Base-by-base conservation (phyloP, 768 basidiomycete species). In the Xerocomus brunneocitrinus region DNA sequence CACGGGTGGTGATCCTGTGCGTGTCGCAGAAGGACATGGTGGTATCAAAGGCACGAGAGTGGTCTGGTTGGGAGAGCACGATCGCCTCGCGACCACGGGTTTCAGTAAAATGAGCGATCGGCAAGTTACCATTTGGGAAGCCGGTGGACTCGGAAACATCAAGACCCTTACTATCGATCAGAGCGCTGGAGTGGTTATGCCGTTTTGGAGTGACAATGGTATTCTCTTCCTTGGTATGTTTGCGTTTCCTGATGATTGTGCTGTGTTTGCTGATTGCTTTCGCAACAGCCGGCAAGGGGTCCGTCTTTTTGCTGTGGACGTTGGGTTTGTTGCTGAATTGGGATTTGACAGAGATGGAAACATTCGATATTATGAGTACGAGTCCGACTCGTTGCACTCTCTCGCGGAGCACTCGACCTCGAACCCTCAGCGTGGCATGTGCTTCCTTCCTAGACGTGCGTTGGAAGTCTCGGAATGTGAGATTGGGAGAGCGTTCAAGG, bases 41-140 rank as follows among this genome's bases (percentile, higher is more conserved):
- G 97, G 97, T 9, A 86, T 98, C 69, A 98, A 98, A 71, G 92
- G 92, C 4, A 82, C 91, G 4, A 79, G 95, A 16, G 87, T 93
- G 4, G 76, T 79, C 27, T 98, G 91, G 90, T 83, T 97, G 82
- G 95, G 97, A 41, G 89, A 91, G 51, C 72, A 80, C 46, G 93
- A 94, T 68, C 83, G 83, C 58, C 81, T 98, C 65, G 91, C 88
- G 13, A 98, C 95, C 13, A 99, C 95, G 13, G 95, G 95, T 0
- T 98, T 98, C 72, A 92, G 89, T 72, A 91, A 85, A 71, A 95
- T 95, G 91, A 91, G 89, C 45, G 95, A 99, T 68, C 80, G 95
- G 8, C 93, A 99, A 69, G 78, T 93, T 32, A 79, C 76, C 50
- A 72, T 99, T 41, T 99, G 95, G 95, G 94, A 98, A 66, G 82